Conservation (phyloP, 129 eudicot species). For the Cynara cardunculus region DNA sequence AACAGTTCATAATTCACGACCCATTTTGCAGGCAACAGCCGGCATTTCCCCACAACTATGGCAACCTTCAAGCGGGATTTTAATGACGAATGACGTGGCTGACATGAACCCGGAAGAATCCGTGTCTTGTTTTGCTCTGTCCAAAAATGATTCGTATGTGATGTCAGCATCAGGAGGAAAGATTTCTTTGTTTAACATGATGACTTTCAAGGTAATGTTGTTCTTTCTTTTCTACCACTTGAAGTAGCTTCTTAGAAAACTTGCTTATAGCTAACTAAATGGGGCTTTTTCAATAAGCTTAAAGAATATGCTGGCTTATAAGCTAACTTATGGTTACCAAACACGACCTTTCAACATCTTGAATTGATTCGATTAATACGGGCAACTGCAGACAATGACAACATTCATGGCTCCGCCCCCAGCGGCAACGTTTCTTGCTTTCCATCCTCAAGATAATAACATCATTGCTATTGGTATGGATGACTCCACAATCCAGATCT, state of each 20-base stretch:
- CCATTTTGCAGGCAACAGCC: constrained; percentile 66
- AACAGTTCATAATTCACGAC: not conserved
- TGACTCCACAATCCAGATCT: constrained; percentile 70
- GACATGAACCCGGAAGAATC: constrained; percentile 83
- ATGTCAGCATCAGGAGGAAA: constrained; percentile 99
- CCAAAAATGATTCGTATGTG: constrained; percentile 91
- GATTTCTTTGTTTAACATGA: constrained; percentile 91
- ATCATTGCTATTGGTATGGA: constrained; percentile 88
- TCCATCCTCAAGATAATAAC: constrained; percentile 85
- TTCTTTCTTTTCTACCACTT: not conserved
- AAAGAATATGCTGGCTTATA: not conserved
- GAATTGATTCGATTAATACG: constrained; percentile 8
- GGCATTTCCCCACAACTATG: constrained; percentile 76
- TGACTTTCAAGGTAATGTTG: constrained; percentile 85
- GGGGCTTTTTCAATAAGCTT: not conserved
- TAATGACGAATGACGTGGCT: constrained; percentile 79
- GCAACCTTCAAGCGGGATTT: constrained; percentile 95
- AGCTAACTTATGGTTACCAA: not conserved
- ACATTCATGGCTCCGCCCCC: constrained; percentile 91
- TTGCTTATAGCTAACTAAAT: not conserved
- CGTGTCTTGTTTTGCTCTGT: constrained; percentile 94
- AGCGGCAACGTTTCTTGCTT: constrained; percentile 83
- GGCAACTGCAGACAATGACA: constrained; percentile 73
- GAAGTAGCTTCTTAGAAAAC: not conserved
- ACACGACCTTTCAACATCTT: not conserved